Evolutionary conservation across 441 rosid genomes (phyloP).

Genomic region (Populus hybrid): DNA sequence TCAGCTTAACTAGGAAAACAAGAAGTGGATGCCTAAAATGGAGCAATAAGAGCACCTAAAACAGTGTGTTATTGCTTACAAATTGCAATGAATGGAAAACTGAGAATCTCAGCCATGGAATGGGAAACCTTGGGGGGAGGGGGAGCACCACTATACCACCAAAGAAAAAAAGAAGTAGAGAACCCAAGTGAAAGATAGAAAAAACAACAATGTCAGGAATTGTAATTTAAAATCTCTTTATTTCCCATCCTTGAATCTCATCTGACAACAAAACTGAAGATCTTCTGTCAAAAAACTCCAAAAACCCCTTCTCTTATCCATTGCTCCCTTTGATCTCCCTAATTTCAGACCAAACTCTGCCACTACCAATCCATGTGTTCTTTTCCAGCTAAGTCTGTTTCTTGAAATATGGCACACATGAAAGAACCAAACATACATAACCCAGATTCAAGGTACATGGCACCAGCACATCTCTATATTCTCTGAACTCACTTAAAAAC

Average conservation of each 20-base stretch:
- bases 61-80: background rate
- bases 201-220: conserved; percentile 41
- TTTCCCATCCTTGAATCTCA: conserved; percentile 42
- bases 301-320: conserved; percentile 37
- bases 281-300: conserved; percentile 36
- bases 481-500: conserved; percentile 53
- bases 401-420: conserved; percentile 34
- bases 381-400: conserved; percentile 51
- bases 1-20: background rate
- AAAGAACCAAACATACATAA: conserved; percentile 29
- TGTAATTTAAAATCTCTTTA: conserved; percentile 20
- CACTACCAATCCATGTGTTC: conserved; percentile 31
- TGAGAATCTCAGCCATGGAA: conserved; percentile 7
- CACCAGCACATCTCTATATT: conserved; percentile 39
- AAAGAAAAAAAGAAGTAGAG: background rate
- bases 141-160: conserved; percentile 6
- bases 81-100: background rate
- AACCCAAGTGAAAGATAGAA: conserved; percentile 13
- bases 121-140: background rate
- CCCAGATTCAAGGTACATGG: conserved; percentile 56
- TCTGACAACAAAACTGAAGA: conserved; percentile 41
- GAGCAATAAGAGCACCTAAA: background rate
- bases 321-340: conserved; percentile 31
- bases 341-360: conserved; percentile 41
- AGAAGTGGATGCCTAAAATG: background rate